A percentile compares a stretch with the other conserved stretches of the same genome.
phyloP scores from a whole-genome alignment of 2,329 filamentous ascomycete genomes.

The Hymenoscyphus infarciens region DNA sequence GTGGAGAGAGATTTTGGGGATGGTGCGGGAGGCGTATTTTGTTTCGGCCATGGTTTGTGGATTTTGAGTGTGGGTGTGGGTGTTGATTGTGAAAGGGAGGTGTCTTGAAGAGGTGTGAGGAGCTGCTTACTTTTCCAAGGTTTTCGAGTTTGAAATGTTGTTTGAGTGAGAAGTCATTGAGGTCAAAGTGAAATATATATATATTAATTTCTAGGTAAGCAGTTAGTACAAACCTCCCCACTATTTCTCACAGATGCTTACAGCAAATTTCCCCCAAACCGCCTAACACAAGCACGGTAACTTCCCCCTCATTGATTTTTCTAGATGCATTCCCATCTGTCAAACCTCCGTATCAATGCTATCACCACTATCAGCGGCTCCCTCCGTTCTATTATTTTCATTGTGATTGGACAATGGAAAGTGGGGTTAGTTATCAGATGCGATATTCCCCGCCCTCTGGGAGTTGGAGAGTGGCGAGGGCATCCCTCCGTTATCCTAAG shows the following conservation, averaged over 20 bases:
- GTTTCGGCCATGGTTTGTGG: conserved; percentile 12
- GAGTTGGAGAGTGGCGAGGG: too few species aligned
- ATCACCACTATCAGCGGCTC: conserved; percentile 7
- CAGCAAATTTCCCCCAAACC: background rate
- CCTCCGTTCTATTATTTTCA: background rate
- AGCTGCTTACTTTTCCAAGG: background rate
- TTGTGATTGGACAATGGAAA: conserved; percentile 1
- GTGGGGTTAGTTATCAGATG: background rate
- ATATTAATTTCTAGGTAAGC: background rate
- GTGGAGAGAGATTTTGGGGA: conserved; percentile 48
- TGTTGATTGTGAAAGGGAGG: background rate
- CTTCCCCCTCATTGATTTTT: background rate
- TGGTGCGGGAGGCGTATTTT: conserved; percentile 20
- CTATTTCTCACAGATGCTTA: background rate
- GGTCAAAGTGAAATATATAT: background rate
- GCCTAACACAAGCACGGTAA: background rate
- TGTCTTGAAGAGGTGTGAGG: background rate
- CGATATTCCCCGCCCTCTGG: background rate
- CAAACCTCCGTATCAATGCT: conserved; percentile 1
- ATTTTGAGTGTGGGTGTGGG: background rate
- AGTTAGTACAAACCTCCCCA: background rate
- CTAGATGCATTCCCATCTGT: background rate
- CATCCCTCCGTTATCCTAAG: too few species aligned
- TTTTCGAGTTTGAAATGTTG: background rate
- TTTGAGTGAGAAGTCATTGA: background rate